A percentile compares a stretch with the other conserved stretches of the same genome.
Conservation (phyloP, 371 early-diverging fungal genomes). For the Zopfochytrium polystomum region DNA sequence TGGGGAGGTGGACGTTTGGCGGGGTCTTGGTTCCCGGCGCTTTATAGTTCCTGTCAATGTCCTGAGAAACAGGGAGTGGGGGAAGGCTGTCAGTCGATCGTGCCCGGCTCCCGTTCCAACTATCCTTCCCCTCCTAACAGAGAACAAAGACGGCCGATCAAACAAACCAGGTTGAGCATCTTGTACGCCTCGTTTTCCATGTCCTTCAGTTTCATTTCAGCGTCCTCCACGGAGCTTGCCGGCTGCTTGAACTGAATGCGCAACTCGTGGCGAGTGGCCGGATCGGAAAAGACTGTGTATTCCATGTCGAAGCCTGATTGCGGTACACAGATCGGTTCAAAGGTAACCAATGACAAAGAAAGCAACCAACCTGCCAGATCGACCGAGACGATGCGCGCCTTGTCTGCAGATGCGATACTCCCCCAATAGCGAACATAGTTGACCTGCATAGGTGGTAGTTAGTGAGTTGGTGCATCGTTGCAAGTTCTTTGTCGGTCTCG, state of each 20-base stretch:
- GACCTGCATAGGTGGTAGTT: constrained; percentile 7
- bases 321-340: not conserved
- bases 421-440: constrained; percentile 23
- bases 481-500: too few relatives aligned
- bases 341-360: not conserved
- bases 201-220: constrained; percentile 10
- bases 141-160: not conserved
- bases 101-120: not conserved
- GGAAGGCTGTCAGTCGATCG: not conserved
- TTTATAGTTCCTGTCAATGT: constrained; percentile 27
- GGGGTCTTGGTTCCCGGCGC: constrained; percentile 10
- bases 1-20: constrained; percentile 17
- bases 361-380: constrained; percentile 19
- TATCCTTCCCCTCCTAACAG: not conserved
- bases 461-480: not conserved
- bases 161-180: constrained; percentile 22
- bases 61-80: constrained; percentile 9
- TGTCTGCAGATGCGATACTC: constrained; percentile 7
- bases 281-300: constrained; percentile 15
- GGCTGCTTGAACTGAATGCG: constrained; percentile 15
- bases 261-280: constrained; percentile 11
- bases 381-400: constrained; percentile 17
- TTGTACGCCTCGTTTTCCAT: constrained; percentile 25
- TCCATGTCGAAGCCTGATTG: constrained; percentile 24
- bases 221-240: constrained; percentile 18